A percentile compares a stretch with the other conserved stretches of the same genome.
These are phyloP conservation scores for Puccinia hordei DNA, from an alignment of 1,284 basidiomycete genomes.

Conservation along the genomic window DNA sequence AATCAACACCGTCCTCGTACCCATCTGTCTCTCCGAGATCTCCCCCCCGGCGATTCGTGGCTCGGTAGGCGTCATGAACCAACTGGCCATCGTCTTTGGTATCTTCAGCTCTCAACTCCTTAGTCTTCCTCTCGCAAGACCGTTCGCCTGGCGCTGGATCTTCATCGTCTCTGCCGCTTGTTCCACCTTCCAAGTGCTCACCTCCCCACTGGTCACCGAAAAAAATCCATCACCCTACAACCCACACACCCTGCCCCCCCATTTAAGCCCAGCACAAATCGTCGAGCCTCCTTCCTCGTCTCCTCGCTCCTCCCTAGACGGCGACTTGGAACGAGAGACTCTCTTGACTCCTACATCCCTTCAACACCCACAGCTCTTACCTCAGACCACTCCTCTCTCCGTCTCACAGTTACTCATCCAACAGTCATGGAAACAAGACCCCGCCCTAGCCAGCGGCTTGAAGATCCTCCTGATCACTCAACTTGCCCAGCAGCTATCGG, in stretches of 20 bases:
- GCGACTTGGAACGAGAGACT: slow-evolving; percentile 5
- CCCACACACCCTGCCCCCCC: too few species aligned
- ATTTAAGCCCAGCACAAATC: too few species aligned
- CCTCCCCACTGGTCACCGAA: slow-evolving; percentile 7
- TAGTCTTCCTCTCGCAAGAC: slow-evolving; percentile 69
- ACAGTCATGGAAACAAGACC: slow-evolving; percentile 30
- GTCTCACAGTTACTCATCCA: neutral
- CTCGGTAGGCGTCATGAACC: slow-evolving; percentile 79
- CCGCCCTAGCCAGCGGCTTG: slow-evolving; percentile 21
- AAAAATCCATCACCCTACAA: neutral
- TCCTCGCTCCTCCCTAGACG: neutral
- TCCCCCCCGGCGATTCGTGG: slow-evolving; percentile 73
- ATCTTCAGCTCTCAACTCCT: slow-evolving; percentile 75
- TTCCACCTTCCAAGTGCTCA: slow-evolving; percentile 65
- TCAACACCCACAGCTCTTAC: neutral
- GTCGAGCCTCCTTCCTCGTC: neutral
- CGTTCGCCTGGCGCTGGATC: slow-evolving; percentile 73
- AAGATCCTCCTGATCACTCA: slow-evolving; percentile 39
- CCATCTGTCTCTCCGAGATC: slow-evolving; percentile 80
- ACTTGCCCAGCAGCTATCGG: slow-evolving; percentile 49
- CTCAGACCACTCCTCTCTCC: neutral
- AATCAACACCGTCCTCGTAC: slow-evolving; percentile 79
- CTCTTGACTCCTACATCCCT: slow-evolving; percentile 3
- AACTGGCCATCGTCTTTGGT: slow-evolving; percentile 79
- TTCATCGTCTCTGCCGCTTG: slow-evolving; percentile 69